phyloP scores from a whole-genome alignment of 768 basidiomycete species.

The Pisolithus sp. region DNA sequence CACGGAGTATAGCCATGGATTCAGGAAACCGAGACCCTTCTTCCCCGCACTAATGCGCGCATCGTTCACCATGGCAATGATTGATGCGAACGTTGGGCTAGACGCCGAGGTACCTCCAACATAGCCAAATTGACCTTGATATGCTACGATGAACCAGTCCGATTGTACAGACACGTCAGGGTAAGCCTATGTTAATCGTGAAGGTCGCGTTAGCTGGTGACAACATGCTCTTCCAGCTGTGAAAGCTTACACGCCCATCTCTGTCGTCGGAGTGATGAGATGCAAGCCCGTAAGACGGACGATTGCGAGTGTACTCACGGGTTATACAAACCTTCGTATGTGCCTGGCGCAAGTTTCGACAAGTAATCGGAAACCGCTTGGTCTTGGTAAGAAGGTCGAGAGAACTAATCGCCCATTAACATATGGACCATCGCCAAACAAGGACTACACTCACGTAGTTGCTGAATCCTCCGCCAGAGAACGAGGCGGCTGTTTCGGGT shows the following conservation, averaged over 20 bases:
- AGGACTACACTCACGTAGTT: slow-evolving; percentile 41
- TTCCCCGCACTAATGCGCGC: slow-evolving; percentile 40
- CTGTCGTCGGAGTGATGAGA: slow-evolving; percentile 22
- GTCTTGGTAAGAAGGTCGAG: slow-evolving; percentile 49
- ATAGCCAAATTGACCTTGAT: slow-evolving; percentile 29
- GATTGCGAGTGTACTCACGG: slow-evolving; percentile 30
- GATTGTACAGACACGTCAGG: slow-evolving; percentile 67
- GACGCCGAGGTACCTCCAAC: slow-evolving; percentile 63
- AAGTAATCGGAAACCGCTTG: slow-evolving; percentile 40
- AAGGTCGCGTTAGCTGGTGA: background rate
- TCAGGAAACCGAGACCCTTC: slow-evolving; percentile 56
- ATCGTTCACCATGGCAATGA: slow-evolving; percentile 63
- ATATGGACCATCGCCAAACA: background rate
- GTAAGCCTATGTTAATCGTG: slow-evolving; percentile 30
- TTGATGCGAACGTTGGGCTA: slow-evolving; percentile 56
- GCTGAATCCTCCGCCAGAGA: slow-evolving; percentile 75
- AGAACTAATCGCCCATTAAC: slow-evolving; percentile 32
- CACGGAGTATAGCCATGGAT: slow-evolving; percentile 49
- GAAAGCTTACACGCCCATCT: slow-evolving; percentile 45
- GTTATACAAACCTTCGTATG: slow-evolving; percentile 57
- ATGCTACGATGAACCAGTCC: slow-evolving; percentile 41
- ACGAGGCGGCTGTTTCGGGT: slow-evolving; percentile 53
- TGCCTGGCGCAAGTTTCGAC: slow-evolving; percentile 36
- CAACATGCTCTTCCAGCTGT: background rate
- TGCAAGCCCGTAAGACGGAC: background rate